Conservation (phyloP, 352 stramenopile species). For the Pythium myriotylum region DNA sequence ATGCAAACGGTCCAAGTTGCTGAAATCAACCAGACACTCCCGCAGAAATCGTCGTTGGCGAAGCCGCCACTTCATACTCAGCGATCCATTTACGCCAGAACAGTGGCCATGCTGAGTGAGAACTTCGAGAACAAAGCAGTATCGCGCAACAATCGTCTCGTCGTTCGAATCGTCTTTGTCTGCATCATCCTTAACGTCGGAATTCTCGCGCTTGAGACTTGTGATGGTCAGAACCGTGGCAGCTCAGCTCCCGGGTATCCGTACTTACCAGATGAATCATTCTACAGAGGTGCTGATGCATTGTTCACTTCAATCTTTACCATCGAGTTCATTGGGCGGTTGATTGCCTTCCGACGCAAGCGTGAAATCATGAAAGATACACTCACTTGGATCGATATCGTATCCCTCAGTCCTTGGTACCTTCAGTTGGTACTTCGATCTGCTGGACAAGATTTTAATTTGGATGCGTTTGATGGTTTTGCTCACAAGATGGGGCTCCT, state of each 20-base stretch:
- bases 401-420: slow-evolving; percentile 64
- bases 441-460: slow-evolving; percentile 21
- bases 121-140: slow-evolving; percentile 47
- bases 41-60: background rate
- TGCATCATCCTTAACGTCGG: slow-evolving; percentile 55
- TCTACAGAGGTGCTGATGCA: slow-evolving; percentile 41
- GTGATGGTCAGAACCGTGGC: slow-evolving; percentile 54
- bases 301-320: slow-evolving; percentile 58
- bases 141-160: slow-evolving; percentile 36
- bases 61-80: slow-evolving; percentile 9
- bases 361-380: slow-evolving; percentile 36
- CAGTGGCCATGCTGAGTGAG: slow-evolving; percentile 39
- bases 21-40: background rate
- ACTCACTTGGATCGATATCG: slow-evolving; percentile 56
- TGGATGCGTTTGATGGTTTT: slow-evolving; percentile 19
- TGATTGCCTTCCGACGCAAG: slow-evolving; percentile 32
- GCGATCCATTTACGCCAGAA: slow-evolving; percentile 26
- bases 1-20: slow-evolving; percentile 18
- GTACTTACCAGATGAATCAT: slow-evolving; percentile 39
- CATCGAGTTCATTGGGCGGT: slow-evolving; percentile 50
- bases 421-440: slow-evolving; percentile 33
- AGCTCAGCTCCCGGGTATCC: slow-evolving; percentile 63
- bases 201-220: slow-evolving; percentile 60
- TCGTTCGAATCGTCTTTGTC: slow-evolving; percentile 52
- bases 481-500: slow-evolving; percentile 43